Evolutionary conservation across 352 stramenopile species (phyloP).

Genomic region (Elongisporangium undulatum): DNA sequence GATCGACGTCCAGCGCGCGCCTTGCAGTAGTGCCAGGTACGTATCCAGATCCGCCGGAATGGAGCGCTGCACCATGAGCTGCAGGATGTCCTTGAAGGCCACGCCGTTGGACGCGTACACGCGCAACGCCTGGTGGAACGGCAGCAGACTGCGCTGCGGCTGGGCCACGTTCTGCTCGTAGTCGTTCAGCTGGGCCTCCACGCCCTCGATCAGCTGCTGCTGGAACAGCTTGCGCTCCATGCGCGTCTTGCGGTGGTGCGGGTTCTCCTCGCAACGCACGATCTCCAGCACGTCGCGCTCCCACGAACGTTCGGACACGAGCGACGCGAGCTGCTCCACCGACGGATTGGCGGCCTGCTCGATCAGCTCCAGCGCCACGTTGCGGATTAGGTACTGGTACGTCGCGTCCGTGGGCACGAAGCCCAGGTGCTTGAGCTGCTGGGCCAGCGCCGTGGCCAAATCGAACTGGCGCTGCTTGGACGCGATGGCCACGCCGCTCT

Average conservation of each 20-base stretch:
- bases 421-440: slow-evolving; percentile 44
- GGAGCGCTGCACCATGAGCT: slow-evolving; percentile 52
- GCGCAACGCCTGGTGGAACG: slow-evolving; percentile 61
- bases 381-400: slow-evolving; percentile 49
- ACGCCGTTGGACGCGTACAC: slow-evolving; percentile 54
- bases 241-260: slow-evolving; percentile 54
- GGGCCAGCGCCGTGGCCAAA: slow-evolving; percentile 27
- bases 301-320: slow-evolving; percentile 19
- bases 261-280: slow-evolving; percentile 43
- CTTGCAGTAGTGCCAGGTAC: slow-evolving; percentile 54
- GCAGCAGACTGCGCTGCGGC: slow-evolving; percentile 18
- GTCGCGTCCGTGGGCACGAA: slow-evolving; percentile 25
- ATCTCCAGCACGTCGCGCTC: slow-evolving; percentile 55
- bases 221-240: slow-evolving; percentile 48
- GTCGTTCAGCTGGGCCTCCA: slow-evolving; percentile 37
- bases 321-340: slow-evolving; percentile 18
- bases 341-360: slow-evolving; percentile 16
- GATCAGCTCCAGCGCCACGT: slow-evolving; percentile 45
- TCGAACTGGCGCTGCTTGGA: slow-evolving; percentile 69
- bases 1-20: slow-evolving; percentile 65
- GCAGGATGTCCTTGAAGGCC: slow-evolving; percentile 46
- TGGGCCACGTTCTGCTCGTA: slow-evolving; percentile 30
- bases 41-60: slow-evolving; percentile 48
- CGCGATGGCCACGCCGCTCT: slow-evolving; percentile 62
- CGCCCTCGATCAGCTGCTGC: slow-evolving; percentile 24